phyloP scores from a whole-genome alignment of 179 eudicot genomes.

The Spergularia azorica region DNA sequence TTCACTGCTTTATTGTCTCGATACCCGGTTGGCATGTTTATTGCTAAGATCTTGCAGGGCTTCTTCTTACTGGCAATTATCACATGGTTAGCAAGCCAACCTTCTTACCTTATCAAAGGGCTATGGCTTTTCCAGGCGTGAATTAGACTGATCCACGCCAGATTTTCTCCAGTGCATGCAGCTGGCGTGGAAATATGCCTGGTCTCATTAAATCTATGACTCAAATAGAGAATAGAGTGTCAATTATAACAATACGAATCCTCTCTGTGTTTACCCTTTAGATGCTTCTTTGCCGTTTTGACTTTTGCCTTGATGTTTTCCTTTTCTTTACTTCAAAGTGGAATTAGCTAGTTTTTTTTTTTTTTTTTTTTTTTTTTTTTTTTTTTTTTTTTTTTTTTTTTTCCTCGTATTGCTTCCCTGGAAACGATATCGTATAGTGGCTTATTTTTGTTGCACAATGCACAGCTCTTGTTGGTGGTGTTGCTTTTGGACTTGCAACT shows the following conservation, averaged over 20 bases:
- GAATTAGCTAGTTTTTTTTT: background rate
- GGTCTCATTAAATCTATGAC: background rate
- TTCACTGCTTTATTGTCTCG: no score
- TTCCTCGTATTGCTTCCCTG: background rate
- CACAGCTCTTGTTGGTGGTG: constrained; percentile 87
- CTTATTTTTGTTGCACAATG: constrained; percentile 13
- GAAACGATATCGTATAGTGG: background rate
- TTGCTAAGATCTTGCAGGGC: no score
- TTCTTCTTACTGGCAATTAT: no score
- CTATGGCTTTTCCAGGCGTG: no score
- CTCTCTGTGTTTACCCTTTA: background rate
- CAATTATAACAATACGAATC: background rate
- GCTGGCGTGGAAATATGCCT: no score
- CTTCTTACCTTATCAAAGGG: no score
- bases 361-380: background rate
- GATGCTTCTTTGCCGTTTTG: background rate
- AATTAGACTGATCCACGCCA: no score
- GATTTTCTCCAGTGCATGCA: no score
- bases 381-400: no score
- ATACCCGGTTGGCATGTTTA: no score
- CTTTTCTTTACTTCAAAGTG: background rate
- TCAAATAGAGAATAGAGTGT: background rate
- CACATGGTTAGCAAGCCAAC: no score
- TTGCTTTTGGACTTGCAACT: constrained; percentile 72
- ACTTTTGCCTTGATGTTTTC: background rate